Evolutionary conservation across 148 eudicot genomes (phyloP).

Genomic region (Mesembryanthemum crystallinum): DNA sequence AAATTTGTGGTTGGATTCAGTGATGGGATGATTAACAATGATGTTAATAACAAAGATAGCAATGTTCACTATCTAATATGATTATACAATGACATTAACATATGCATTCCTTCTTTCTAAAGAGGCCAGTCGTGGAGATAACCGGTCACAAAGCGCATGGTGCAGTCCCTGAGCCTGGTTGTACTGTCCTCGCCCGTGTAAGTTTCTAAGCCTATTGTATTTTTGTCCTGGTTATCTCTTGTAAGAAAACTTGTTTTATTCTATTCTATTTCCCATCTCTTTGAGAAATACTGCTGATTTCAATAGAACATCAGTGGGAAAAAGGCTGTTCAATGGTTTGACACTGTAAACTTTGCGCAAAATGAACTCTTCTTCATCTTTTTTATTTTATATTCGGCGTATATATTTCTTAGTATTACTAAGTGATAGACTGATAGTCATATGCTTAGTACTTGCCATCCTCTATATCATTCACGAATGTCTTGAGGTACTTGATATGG

Average conservation of each 20-base stretch:
- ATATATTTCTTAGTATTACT: not conserved
- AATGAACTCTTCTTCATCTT: not conserved
- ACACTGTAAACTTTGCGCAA: not conserved
- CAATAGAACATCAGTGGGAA: not conserved
- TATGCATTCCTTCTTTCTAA: constrained; percentile 9
- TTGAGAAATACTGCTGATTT: not conserved
- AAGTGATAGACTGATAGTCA: not conserved
- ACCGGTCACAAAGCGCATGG: constrained; percentile 91
- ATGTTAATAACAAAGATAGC: not conserved
- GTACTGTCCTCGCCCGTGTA: constrained; percentile 76
- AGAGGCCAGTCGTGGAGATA: constrained; percentile 88
- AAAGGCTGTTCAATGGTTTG: not conserved
- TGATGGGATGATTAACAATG: not conserved
- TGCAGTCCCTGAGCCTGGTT: constrained; percentile 89
- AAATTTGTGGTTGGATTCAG: not conserved
- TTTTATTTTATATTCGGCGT: not conserved
- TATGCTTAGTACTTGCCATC: not conserved
- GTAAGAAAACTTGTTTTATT: not conserved
- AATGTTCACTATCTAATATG: not conserved
- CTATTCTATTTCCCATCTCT: not conserved
- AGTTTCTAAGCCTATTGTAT: constrained; percentile 24
- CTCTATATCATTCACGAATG: not conserved
- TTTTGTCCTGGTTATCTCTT: not conserved
- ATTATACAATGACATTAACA: not conserved
- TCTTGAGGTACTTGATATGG: not conserved